These are phyloP conservation scores for Phytophthora syringae DNA, from an alignment of 352 stramenopile species.

Conservation along the genomic window DNA sequence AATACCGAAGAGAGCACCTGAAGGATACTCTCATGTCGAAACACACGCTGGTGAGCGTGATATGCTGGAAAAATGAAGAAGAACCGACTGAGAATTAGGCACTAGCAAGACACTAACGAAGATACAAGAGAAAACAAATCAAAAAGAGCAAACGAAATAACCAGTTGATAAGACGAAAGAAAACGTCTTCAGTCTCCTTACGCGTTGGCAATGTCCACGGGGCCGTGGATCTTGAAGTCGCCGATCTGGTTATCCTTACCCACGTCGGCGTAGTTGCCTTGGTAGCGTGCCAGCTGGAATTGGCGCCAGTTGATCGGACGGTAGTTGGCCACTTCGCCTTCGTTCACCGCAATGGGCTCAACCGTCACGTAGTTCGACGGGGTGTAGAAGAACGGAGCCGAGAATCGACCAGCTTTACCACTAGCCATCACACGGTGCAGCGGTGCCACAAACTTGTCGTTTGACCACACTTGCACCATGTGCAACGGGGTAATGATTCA, in stretches of 20 bases:
- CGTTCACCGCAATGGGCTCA: slow-evolving; percentile 56
- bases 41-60: slow-evolving; percentile 32
- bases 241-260: slow-evolving; percentile 94
- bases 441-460: slow-evolving; percentile 56
- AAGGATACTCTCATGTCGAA: slow-evolving; percentile 27
- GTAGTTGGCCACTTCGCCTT: slow-evolving; percentile 56
- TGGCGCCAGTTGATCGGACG: slow-evolving; percentile 84
- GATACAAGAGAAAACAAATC: slow-evolving; percentile 20
- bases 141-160: slow-evolving; percentile 36
- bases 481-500: slow-evolving; percentile 92
- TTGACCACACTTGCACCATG: slow-evolving; percentile 67
- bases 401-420: slow-evolving; percentile 39
- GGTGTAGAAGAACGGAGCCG: slow-evolving; percentile 68
- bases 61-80: slow-evolving; percentile 33
- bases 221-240: slow-evolving; percentile 54
- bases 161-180: slow-evolving; percentile 30
- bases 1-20: slow-evolving; percentile 17
- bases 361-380: slow-evolving; percentile 64
- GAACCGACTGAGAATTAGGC: slow-evolving; percentile 36
- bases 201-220: slow-evolving; percentile 21
- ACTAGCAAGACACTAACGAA: slow-evolving; percentile 30
- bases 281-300: slow-evolving; percentile 88
- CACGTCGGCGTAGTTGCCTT: slow-evolving; percentile 90
- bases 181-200: slow-evolving; percentile 32
- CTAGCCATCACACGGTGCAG: slow-evolving; percentile 60